Percentiles rank a stretch among this genome's conserved stretches.
These are phyloP conservation scores for Pseudogymnoascus sp. DNA, from an alignment of 2,329 filamentous ascomycete species.

Conservation along the genomic window DNA sequence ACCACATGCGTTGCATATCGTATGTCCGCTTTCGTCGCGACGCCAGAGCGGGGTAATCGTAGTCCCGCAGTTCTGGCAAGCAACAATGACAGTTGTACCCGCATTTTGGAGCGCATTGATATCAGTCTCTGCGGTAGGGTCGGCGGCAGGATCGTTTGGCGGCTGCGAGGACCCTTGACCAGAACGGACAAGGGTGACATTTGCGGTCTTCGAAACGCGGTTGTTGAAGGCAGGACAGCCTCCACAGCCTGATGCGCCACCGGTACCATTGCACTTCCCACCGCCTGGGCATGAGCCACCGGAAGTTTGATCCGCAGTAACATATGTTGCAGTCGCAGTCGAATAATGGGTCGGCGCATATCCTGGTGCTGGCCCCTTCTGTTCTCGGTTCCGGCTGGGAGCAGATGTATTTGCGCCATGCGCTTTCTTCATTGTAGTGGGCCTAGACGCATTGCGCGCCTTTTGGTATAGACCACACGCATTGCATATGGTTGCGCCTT, in stretches of 20 bases:
- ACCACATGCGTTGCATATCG: slow-evolving; percentile 94
- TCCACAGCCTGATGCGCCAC: slow-evolving; percentile 88
- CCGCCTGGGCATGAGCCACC: slow-evolving; percentile 92
- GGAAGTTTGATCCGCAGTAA: slow-evolving; percentile 66
- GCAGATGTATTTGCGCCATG: slow-evolving; percentile 41
- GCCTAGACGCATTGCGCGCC: slow-evolving; percentile 82
- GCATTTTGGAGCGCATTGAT: slow-evolving; percentile 41
- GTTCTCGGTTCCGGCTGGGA: slow-evolving; percentile 21
- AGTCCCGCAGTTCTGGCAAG: slow-evolving; percentile 94
- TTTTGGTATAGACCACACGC: slow-evolving; percentile 94
- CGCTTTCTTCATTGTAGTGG: slow-evolving; percentile 81
- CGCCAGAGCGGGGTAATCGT: slow-evolving; percentile 96
- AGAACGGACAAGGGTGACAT: slow-evolving; percentile 49
- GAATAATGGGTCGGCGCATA: slow-evolving; percentile 33
- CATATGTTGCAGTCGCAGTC: slow-evolving; percentile 58
- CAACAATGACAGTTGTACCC: slow-evolving; percentile 62
- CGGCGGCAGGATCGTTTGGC: slow-evolving; percentile 23
- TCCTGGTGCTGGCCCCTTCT: slow-evolving; percentile 28
- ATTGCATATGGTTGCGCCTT: slow-evolving; percentile 94
- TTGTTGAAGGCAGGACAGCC: slow-evolving; percentile 98
- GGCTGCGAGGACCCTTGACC: slow-evolving; percentile 22
- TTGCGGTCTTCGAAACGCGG: slow-evolving; percentile 79
- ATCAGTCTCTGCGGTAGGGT: slow-evolving; percentile 41
- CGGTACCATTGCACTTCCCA: slow-evolving; percentile 91
- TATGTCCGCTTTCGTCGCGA: slow-evolving; percentile 87